Evolutionary conservation across 1,284 basidiomycete species (phyloP).

Genomic region (Rhodotorula sp.): DNA sequence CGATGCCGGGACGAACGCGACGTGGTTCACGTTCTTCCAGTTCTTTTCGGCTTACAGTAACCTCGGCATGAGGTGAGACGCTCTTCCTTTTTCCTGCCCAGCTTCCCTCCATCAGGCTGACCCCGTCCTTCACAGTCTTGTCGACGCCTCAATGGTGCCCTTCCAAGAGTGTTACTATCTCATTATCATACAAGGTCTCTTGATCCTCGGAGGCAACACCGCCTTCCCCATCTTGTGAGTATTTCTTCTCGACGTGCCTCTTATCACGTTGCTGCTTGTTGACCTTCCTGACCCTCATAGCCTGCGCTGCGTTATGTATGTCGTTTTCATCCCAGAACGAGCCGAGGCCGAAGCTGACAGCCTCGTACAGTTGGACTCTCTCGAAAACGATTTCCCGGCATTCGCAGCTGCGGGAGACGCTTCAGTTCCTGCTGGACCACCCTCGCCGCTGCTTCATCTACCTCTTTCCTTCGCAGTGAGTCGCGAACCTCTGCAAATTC

Average conservation of each 20-base stretch:
- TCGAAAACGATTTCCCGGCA: slow-evolving; percentile 61
- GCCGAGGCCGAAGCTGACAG: slow-evolving; percentile 48
- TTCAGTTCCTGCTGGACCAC: slow-evolving; percentile 90
- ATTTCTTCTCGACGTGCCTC: not conserved
- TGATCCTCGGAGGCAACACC: slow-evolving; percentile 88
- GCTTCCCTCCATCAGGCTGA: not conserved
- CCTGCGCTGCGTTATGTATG: slow-evolving; percentile 56
- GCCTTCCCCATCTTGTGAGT: slow-evolving; percentile 66
- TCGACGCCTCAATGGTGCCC: slow-evolving; percentile 85
- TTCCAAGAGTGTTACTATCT: slow-evolving; percentile 82
- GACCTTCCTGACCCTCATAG: not conserved
- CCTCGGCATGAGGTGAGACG: slow-evolving; percentile 60
- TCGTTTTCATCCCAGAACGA: not conserved
- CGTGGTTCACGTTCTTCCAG: slow-evolving; percentile 81
- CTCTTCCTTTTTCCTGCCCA: not conserved
- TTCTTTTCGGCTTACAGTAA: slow-evolving; percentile 85
- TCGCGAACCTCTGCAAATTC: not conserved
- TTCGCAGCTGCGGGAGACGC: slow-evolving; percentile 71
- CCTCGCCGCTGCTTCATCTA: slow-evolving; percentile 92
- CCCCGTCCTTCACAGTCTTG: slow-evolving; percentile 52
- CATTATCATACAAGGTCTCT: slow-evolving; percentile 60
- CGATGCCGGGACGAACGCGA: slow-evolving; percentile 18
- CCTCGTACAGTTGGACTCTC: slow-evolving; percentile 62
- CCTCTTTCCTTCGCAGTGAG: slow-evolving; percentile 80
- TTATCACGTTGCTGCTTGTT: not conserved